phyloP scores from a whole-genome alignment of 495 filamentous ascomycete genomes.

The Achaetomiella virescens region DNA sequence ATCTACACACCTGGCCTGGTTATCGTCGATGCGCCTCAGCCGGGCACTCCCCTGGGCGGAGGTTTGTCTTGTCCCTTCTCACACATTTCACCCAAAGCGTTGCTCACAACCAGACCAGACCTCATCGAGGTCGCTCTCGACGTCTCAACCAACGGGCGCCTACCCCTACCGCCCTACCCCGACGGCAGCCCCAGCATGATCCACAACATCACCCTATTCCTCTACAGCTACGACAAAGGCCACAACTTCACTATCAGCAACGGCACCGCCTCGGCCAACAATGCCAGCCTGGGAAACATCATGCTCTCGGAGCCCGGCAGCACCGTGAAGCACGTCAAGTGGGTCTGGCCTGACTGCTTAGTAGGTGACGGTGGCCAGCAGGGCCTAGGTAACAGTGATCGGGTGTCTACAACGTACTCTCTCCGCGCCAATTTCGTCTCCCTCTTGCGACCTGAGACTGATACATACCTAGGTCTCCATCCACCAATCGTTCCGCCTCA shows the following conservation, averaged over 20 bases:
- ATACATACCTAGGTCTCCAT: constrained; percentile 49
- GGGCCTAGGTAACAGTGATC: constrained; percentile 25
- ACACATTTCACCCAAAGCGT: neutral
- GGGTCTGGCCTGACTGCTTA: constrained; percentile 60
- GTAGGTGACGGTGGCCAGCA: constrained; percentile 48
- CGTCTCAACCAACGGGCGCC: constrained; percentile 56
- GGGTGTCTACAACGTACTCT: constrained; percentile 46
- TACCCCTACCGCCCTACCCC: constrained; percentile 51
- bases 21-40: constrained; percentile 59
- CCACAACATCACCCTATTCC: constrained; percentile 59
- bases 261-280: constrained; percentile 49
- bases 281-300: constrained; percentile 54
- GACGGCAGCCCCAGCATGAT: constrained; percentile 46
- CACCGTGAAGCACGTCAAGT: constrained; percentile 65
- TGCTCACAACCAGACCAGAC: constrained; percentile 33
- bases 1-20: constrained; percentile 60
- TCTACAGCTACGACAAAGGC: constrained; percentile 53
- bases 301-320: constrained; percentile 54
- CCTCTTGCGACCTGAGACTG: neutral
- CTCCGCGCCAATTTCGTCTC: neutral
- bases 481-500: constrained; percentile 59
- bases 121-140: constrained; percentile 61
- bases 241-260: constrained; percentile 66
- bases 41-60: constrained; percentile 60
- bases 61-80: constrained; percentile 34